phyloP scores from a whole-genome alignment of 169 alveolate species.

The Ichthyophthirius multifiliis region DNA sequence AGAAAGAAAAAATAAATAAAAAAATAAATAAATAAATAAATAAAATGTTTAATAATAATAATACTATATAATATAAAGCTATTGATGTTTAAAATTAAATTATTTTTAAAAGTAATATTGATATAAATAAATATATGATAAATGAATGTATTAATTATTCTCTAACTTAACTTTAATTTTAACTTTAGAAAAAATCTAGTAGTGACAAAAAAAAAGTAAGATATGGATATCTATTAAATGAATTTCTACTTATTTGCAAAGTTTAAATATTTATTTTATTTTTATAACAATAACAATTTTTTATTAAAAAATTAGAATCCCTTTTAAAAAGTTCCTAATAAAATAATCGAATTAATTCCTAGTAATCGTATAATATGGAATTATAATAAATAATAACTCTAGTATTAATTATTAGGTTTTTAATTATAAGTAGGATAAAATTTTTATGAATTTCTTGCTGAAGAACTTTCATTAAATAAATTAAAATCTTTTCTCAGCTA shows the following conservation, averaged over 20 bases:
- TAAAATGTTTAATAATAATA: too few relatives aligned
- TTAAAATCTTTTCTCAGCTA: not conserved
- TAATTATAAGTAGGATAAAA: not conserved
- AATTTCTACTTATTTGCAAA: constrained; percentile 8
- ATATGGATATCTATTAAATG: not conserved
- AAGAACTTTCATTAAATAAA: not conserved
- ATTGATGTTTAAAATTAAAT: too few relatives aligned
- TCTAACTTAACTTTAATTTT: not conserved
- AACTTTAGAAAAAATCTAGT: not conserved
- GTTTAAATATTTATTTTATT: too few relatives aligned
- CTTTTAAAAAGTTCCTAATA: constrained; percentile 4
- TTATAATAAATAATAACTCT: not conserved
- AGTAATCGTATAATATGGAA: constrained; percentile 2
- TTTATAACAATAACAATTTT: too few relatives aligned
- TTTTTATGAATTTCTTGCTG: not conserved
- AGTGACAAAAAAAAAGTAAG: not conserved
- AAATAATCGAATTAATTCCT: not conserved
- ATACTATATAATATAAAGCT: too few relatives aligned
- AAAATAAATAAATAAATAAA: too few relatives aligned
- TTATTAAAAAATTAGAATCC: too few relatives aligned
- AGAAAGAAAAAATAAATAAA: too few relatives aligned
- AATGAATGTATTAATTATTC: not conserved
- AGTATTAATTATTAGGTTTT: not conserved
- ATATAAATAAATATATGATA: not conserved
- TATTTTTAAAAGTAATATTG: constrained; percentile 4